Evolutionary conservation across 2,329 filamentous ascomycete genomes (phyloP).

Genomic region (Fusarium sarcochroum): DNA sequence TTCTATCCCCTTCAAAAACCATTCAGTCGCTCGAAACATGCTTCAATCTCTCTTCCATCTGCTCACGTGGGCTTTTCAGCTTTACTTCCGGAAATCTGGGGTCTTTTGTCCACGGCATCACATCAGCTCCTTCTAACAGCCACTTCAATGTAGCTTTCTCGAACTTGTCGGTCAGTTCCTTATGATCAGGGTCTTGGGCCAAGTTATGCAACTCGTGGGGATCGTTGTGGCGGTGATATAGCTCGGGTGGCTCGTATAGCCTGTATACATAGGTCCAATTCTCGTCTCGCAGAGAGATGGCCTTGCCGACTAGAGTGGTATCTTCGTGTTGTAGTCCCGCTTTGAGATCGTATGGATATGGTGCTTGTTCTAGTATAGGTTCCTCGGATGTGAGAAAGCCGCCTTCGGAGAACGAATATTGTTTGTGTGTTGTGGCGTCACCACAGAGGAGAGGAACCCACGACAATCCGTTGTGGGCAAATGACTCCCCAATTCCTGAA

Average conservation of each 20-base stretch:
- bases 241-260: constrained; percentile 60
- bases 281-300: constrained; percentile 54
- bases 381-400: constrained; percentile 61
- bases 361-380: constrained; percentile 59
- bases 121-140: constrained; percentile 54
- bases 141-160: constrained; percentile 55
- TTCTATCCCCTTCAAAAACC: too few species aligned
- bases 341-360: constrained; percentile 63
- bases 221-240: constrained; percentile 58
- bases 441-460: constrained; percentile 51
- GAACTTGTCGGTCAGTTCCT: constrained; percentile 33
- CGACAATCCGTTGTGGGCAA: constrained; percentile 58
- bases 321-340: constrained; percentile 61
- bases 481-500: constrained; percentile 55
- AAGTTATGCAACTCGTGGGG: constrained; percentile 58
- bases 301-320: constrained; percentile 59
- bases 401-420: constrained; percentile 61
- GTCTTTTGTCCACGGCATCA: constrained; percentile 55
- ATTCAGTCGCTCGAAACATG: background rate
- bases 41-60: constrained; percentile 48
- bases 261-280: constrained; percentile 61
- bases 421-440: constrained; percentile 50
- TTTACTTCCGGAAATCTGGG: constrained; percentile 50
- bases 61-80: background rate
- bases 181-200: constrained; percentile 49